Evolutionary conservation across 2,329 filamentous ascomycete species (phyloP).

Genomic region (Capronia coronata): DNA sequence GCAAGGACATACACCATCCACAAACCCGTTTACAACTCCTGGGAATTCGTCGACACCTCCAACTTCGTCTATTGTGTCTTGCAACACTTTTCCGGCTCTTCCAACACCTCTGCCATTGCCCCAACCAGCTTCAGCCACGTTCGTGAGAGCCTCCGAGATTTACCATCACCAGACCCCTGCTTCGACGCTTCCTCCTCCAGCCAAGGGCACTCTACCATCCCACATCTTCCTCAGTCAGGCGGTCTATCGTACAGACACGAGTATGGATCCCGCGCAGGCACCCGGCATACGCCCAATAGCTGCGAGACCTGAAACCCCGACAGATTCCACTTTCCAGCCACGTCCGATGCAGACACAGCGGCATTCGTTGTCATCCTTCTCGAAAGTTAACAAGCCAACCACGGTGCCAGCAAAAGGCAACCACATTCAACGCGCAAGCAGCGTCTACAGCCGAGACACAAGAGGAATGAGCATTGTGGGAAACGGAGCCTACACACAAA

Average conservation of each 20-base stretch:
- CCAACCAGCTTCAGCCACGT: not conserved
- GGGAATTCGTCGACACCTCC: conserved; percentile 12
- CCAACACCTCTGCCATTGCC: conserved; percentile 10
- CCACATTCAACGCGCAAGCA: conserved; percentile 15
- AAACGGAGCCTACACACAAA: not conserved
- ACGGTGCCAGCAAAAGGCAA: conserved; percentile 2
- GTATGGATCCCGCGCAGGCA: not conserved
- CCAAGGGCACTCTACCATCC: not conserved
- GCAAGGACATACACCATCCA: conserved; percentile 11
- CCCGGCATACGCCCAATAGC: conserved; percentile 5
- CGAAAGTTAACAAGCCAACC: conserved; percentile 18
- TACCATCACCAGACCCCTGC: conserved; percentile 12
- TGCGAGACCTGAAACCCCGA: conserved; percentile 5
- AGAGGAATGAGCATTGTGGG: conserved; percentile 16
- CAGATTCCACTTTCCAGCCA: conserved; percentile 5
- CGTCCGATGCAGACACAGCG: not conserved
- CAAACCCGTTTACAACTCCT: conserved; percentile 16
- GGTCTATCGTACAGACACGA: not conserved
- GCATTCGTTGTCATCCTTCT: conserved; percentile 16
- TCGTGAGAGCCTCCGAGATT: not conserved
- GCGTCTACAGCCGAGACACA: conserved; percentile 24
- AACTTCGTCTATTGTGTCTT: conserved; percentile 13
- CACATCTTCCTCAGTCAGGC: not conserved
- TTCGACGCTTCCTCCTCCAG: conserved; percentile 11
- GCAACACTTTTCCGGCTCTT: not conserved